Percentiles rank a stretch among this genome's conserved stretches.
Conservation (phyloP, 345 rosid genomes). For the Citrus hindsii region DNA sequence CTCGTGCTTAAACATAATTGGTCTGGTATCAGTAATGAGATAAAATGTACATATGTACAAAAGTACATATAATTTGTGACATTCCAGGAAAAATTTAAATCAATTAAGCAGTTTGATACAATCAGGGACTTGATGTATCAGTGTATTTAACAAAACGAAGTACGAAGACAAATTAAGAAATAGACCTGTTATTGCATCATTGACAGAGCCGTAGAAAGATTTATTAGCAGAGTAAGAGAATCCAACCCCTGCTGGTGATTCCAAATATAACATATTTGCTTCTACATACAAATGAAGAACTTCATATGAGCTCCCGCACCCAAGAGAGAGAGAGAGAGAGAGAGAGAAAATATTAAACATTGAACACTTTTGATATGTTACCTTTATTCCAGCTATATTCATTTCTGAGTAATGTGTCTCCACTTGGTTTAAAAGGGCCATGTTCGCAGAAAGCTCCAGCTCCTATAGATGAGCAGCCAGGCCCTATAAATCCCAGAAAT, state of each 20-base stretch:
- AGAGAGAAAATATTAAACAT: not conserved
- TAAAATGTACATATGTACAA: not conserved
- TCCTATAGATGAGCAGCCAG: slow-evolving; percentile 45
- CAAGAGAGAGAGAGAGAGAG: not conserved
- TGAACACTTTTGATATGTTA: not conserved
- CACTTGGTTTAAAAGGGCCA: slow-evolving; percentile 43
- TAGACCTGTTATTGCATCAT: slow-evolving; percentile 30
- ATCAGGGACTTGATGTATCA: not conserved
- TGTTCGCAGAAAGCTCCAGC: slow-evolving; percentile 38
- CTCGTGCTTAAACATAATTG: slow-evolving; percentile 25
- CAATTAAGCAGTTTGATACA: too few relatives aligned
- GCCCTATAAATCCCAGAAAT: slow-evolving; percentile 24
- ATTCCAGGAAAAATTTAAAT: too few relatives aligned
- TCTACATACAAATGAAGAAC: slow-evolving; percentile 17
- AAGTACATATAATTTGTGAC: too few relatives aligned
- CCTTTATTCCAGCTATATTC: slow-evolving; percentile 44
- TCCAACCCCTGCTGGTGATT: slow-evolving; percentile 49
- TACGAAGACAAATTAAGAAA: not conserved
- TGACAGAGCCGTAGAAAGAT: slow-evolving; percentile 19
- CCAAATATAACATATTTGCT: slow-evolving; percentile 47
- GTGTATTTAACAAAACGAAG: not conserved
- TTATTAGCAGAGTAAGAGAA: slow-evolving; percentile 43
- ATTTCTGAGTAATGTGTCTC: slow-evolving; percentile 23
- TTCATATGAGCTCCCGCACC: not conserved
- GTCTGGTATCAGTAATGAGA: not conserved